phyloP scores from a whole-genome alignment of 306 rosid genomes.

The Inga leiocalycina region DNA sequence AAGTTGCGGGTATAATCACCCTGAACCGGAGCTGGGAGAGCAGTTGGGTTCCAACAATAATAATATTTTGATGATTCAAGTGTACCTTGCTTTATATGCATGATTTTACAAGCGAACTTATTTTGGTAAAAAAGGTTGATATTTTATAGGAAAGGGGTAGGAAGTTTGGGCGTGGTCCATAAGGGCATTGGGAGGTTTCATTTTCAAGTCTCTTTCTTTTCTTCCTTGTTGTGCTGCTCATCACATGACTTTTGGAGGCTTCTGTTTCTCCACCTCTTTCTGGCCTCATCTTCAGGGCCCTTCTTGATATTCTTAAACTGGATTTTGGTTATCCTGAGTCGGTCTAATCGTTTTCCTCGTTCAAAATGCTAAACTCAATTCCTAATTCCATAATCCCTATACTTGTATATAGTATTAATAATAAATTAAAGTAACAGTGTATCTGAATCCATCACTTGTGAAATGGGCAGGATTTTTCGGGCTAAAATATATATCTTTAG shows the following conservation, averaged over 20 bases:
- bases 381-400: not conserved
- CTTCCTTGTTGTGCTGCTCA: not conserved
- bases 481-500: not conserved
- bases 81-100: not conserved
- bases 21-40: not conserved
- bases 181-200: conserved; percentile 31
- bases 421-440: not conserved
- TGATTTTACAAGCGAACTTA: too few species aligned
- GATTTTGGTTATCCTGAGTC: too few species aligned
- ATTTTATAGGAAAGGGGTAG: not conserved
- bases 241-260: conserved; percentile 8
- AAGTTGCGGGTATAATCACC: not conserved
- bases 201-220: conserved; percentile 30
- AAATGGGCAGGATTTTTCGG: not conserved
- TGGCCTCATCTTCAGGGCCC: not conserved
- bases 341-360: not conserved
- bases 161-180: not conserved
- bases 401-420: not conserved
- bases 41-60: not conserved
- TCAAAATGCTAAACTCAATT: not conserved
- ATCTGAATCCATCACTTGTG: not conserved
- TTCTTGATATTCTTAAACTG: not conserved
- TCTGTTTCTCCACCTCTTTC: not conserved
- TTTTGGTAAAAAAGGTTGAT: not conserved
- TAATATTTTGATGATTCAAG: not conserved